These are phyloP conservation scores for Curvularia sp. DNA, from an alignment of 2,329 filamentous ascomycete genomes.

Conservation along the genomic window DNA sequence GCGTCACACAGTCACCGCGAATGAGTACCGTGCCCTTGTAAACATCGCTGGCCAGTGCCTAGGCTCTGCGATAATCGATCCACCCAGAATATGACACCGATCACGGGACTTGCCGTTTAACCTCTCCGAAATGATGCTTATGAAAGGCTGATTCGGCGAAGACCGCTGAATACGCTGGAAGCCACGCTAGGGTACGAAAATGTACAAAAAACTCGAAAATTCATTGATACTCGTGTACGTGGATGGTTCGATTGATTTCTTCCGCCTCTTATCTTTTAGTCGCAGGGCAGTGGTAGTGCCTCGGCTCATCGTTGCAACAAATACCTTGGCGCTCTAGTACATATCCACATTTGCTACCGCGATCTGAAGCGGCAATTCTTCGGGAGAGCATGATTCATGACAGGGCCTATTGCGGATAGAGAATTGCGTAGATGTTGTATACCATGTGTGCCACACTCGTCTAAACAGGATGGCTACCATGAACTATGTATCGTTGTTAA, in stretches of 20 bases:
- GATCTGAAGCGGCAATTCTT: neutral
- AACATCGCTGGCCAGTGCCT: neutral
- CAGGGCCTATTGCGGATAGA: neutral
- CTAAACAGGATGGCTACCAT: neutral
- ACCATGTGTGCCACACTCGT: neutral
- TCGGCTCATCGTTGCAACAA: neutral
- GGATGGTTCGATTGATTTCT: neutral
- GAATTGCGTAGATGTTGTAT: neutral
- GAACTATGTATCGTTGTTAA: neutral
- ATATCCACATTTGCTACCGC: neutral
- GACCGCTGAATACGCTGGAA: neutral
- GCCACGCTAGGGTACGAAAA: neutral
- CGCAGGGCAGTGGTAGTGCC: neutral
- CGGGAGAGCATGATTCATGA: neutral
- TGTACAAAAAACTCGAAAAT: neutral
- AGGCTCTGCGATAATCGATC: neutral
- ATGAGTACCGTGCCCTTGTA: neutral
- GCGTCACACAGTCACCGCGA: slow-evolving; percentile 5
- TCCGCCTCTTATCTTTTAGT: neutral
- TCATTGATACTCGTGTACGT: slow-evolving; percentile 1
- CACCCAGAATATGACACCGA: neutral
- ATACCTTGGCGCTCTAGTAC: slow-evolving; percentile 1
- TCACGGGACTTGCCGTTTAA: neutral
- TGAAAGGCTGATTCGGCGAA: slow-evolving; percentile 1
- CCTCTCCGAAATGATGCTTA: neutral